Evolutionary conservation across 2,329 filamentous ascomycete genomes (phyloP).

Genomic region (Colletotrichum sidae): DNA sequence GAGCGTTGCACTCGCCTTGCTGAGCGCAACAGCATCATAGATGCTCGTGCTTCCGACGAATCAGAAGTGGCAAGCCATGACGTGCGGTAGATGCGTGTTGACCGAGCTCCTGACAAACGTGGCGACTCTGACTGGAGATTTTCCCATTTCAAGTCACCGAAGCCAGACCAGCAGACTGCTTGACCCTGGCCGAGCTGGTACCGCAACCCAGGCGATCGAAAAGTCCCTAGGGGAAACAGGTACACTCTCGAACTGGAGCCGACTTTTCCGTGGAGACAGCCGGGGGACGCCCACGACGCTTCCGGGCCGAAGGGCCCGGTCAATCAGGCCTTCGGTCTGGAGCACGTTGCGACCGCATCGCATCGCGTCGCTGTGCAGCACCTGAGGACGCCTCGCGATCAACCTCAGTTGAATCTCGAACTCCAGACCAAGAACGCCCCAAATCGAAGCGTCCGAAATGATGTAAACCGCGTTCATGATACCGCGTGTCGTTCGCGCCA

Average conservation of each 20-base stretch:
- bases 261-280: constrained; percentile 23
- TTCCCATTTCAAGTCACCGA: constrained; percentile 31
- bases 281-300: constrained; percentile 12
- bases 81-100: too few relatives aligned
- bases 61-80: too few relatives aligned
- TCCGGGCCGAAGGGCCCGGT: neutral
- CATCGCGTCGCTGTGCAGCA: neutral
- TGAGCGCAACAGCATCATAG: too few relatives aligned
- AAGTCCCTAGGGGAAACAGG: constrained; percentile 15
- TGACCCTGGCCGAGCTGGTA: constrained; percentile 2
- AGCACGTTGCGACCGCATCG: constrained; percentile 26
- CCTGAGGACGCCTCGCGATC: neutral
- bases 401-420: neutral
- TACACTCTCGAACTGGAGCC: constrained; percentile 14
- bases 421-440: neutral
- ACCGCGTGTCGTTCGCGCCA: constrained; percentile 14
- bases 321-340: constrained; percentile 17
- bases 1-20: too few relatives aligned
- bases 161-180: neutral
- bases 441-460: too few relatives aligned
- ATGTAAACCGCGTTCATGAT: neutral
- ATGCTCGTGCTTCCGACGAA: too few relatives aligned
- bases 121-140: neutral
- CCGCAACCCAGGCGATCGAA: neutral
- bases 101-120: too few relatives aligned